Conservation (phyloP, 768 basidiomycete species). For the Lactarius deliciosus region DNA sequence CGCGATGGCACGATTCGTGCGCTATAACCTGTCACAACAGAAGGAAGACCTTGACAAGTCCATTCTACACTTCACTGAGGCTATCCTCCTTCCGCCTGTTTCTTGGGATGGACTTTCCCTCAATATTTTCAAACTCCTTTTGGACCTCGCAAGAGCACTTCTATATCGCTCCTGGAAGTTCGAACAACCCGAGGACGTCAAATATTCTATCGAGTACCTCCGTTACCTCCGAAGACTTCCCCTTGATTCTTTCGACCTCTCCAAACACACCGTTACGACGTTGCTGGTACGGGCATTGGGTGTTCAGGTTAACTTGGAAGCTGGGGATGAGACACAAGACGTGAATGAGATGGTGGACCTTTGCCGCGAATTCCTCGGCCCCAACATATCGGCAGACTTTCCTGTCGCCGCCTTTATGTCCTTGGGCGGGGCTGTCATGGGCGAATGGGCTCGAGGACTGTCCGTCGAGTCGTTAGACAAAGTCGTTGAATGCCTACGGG, state of each 20-base stretch:
- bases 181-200: not conserved
- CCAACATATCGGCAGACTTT: not conserved
- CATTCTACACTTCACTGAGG: not conserved
- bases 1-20: not conserved
- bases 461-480: not conserved
- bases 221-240: constrained; percentile 36
- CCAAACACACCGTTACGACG: not conserved
- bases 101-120: not conserved
- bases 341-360: not conserved
- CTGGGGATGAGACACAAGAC: not conserved
- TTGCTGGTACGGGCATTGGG: not conserved
- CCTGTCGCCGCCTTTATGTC: not conserved
- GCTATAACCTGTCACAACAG: not conserved
- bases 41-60: not conserved
- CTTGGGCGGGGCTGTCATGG: accelerated
- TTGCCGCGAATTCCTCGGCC: not conserved
- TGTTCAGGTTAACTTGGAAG: not conserved
- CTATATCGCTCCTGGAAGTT: not conserved
- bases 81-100: not conserved
- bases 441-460: not conserved
- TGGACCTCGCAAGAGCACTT: not conserved
- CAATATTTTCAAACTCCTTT: not conserved
- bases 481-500: not conserved
- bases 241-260: not conserved
- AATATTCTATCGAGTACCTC: not conserved